Evolutionary conservation across 257 asterid species (phyloP).

Genomic region (Nicotiana tabacum): DNA sequence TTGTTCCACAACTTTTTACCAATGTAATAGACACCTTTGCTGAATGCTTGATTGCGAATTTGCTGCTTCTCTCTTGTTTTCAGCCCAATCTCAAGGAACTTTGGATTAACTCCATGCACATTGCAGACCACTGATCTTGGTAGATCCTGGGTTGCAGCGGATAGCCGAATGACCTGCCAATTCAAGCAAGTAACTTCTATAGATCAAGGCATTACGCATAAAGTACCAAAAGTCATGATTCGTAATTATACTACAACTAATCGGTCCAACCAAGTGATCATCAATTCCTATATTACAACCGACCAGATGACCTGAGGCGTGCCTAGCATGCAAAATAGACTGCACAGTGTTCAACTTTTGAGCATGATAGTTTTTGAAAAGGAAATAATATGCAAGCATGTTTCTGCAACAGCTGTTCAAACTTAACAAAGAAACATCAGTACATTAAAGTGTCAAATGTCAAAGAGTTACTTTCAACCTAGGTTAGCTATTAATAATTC

Average conservation of each 20-base stretch:
- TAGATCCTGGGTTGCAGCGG: constrained; percentile 98
- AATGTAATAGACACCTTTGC: constrained; percentile 85
- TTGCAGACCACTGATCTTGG: constrained; percentile 90
- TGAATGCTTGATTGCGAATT: constrained; percentile 48
- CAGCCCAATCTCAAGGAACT: constrained; percentile 80
- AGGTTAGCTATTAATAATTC: background rate
- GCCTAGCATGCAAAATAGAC: background rate
- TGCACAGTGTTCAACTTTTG: background rate
- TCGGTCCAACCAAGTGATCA: background rate
- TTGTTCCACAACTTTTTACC: constrained; percentile 98
- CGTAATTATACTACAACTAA: background rate
- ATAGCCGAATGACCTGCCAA: constrained; percentile 85
- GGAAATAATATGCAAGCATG: constrained; percentile 1
- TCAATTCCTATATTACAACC: background rate
- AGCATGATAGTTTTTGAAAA: background rate
- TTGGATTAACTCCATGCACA: constrained; percentile 96
- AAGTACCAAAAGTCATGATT: background rate
- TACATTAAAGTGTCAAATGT: background rate
- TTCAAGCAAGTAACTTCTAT: constrained; percentile 1
- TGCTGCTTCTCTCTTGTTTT: constrained; percentile 59
- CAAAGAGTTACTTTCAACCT: background rate
- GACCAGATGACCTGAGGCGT: background rate
- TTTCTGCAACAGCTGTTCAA: background rate
- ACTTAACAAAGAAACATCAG: background rate
- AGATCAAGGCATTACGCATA: background rate